A percentile compares a stretch with the other conserved stretches of the same genome.
Evolutionary conservation across 73 alveolate genomes (phyloP).

Genomic region (Paramecium sonneborni): DNA sequence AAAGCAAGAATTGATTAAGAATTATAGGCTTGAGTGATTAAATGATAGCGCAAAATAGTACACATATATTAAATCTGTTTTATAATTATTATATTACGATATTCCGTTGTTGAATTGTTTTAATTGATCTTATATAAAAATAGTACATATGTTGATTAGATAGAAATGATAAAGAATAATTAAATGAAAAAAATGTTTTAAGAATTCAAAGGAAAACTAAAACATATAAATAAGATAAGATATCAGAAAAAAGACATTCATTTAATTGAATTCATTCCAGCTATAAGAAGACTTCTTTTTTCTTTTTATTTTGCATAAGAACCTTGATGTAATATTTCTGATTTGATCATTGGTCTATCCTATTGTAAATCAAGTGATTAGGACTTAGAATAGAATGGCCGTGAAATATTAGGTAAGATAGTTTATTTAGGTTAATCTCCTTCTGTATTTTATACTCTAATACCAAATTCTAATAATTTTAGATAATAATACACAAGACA

Average conservation of each 20-base stretch:
- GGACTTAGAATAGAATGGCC: not conserved
- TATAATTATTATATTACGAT: not conserved
- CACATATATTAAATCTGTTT: not conserved
- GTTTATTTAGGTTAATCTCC: not conserved
- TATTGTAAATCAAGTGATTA: not conserved
- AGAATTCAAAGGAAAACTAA: not conserved
- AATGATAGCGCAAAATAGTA: constrained; percentile 23
- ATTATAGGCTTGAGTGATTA: constrained; percentile 23
- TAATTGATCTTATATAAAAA: not conserved
- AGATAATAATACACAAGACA: not conserved
- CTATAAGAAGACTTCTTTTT: not conserved
- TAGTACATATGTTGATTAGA: too few species aligned
- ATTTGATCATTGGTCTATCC: not conserved
- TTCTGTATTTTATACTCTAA: not conserved
- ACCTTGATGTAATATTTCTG: not conserved
- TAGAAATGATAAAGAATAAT: not conserved
- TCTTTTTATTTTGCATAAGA: not conserved
- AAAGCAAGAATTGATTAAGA: constrained; percentile 44
- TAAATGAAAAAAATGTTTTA: not conserved
- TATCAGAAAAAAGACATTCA: not conserved
- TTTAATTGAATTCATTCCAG: not conserved
- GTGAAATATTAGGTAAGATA: not conserved
- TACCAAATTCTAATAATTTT: not conserved
- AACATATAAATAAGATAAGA: not conserved
- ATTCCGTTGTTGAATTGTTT: not conserved